Conservation (phyloP, 2,329 filamentous ascomycete genomes). For the Scytalidium lignicola region DNA sequence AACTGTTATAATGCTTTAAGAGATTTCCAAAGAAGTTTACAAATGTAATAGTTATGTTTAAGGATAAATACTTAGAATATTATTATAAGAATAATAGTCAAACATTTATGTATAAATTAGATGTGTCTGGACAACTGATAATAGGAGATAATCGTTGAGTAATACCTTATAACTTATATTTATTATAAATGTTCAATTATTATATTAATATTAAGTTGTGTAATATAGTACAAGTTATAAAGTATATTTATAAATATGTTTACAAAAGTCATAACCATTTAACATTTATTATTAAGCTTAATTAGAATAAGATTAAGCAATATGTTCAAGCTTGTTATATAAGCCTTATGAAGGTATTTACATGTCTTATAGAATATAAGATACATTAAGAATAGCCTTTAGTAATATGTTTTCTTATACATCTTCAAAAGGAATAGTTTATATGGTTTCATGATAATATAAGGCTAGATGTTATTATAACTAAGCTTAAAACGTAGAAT, state of each 20-base stretch:
- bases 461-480: background rate
- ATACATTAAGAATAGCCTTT: constrained; percentile 6
- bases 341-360: constrained; percentile 3
- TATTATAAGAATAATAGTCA: background rate
- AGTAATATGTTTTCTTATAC: constrained; percentile 3
- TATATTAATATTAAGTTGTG: constrained; percentile 10
- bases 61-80: background rate
- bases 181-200: constrained; percentile 3
- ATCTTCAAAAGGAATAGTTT: constrained; percentile 1
- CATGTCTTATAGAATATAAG: constrained; percentile 6
- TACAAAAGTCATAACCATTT: constrained; percentile 9
- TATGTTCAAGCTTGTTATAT: constrained; percentile 10
- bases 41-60: background rate
- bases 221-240: constrained; percentile 3
- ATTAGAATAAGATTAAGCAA: constrained; percentile 5
- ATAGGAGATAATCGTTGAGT: constrained; percentile 6
- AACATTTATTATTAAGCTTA: background rate
- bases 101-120: background rate
- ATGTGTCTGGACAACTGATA: background rate
- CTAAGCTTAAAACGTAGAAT: background rate
- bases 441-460: constrained; percentile 11
- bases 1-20: background rate
- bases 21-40: background rate
- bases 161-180: constrained; percentile 7
- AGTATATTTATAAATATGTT: constrained; percentile 14